Evolutionary conservation across 805 yeast species (phyloP), one percentile per base, ranked within the genome.

Genomic region (Starmerella cellae): DNA sequence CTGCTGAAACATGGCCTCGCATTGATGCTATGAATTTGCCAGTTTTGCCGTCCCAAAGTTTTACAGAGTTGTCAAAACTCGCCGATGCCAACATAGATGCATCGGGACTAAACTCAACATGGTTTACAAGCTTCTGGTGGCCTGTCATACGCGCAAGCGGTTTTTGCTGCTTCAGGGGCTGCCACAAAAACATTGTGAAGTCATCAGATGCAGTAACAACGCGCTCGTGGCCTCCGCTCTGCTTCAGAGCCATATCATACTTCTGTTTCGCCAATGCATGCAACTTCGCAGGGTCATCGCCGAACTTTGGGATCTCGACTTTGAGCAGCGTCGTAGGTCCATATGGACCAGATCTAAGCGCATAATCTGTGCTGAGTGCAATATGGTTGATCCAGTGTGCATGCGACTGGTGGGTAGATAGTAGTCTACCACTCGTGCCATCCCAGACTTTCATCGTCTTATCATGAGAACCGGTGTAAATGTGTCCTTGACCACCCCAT

Each of bases 321-420:
- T 47, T 44, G n/a, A 37, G 37, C 26, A 27, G 35, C 2, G 49
- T 31, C 3, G 52, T 48, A 4, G 52, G 52, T 57, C 85, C 95
- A 56, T 74, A 88, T 0, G 94, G 84, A 8, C 98, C 97, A 51
- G 79, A 72, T 53, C 96, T 67, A 41, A 91, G 64, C 0, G 77
- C 94, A 57, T 78, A 79, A 55, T 91, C 98, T 0, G 97, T 88
- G 1, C 94, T 82, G 34, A 91, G 65, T 0, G 95, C 81, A 45
- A 91, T 67, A 62, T 88, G 97, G 60, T 91, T 91, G 38, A 91
- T 91, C 98, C 98, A 91, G 63, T 91, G 98, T 1, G 94, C 96
- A 60, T 91, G 98, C 35, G 91, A 73, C 59, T 77, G 78, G 50
- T 91, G 65, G 2, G 84, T 77, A 58, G 82, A 83, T 27, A 81